Conservation (phyloP, 2,329 filamentous ascomycete species). For the Hypomyces perniciosus region DNA sequence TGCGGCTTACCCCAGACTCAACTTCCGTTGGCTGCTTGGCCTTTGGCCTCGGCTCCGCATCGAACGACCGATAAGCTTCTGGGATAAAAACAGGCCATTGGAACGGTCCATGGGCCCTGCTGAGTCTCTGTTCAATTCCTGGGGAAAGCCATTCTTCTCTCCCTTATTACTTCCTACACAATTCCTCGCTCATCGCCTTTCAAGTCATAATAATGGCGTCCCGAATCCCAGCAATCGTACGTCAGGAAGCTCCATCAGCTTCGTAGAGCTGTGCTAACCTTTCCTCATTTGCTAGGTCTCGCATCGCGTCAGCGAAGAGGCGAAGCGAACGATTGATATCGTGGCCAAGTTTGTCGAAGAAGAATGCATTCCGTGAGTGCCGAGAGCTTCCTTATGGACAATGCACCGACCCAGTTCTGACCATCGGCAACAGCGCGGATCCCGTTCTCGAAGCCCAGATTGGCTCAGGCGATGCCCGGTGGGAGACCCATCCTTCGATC, state of each 20-base stretch:
- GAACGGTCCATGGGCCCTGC: neutral
- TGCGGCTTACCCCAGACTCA: constrained; percentile 13
- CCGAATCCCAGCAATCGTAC: constrained; percentile 29
- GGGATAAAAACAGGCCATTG: constrained; percentile 8
- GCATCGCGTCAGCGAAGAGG: constrained; percentile 70
- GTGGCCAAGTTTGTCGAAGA: constrained; percentile 97
- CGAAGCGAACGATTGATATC: constrained; percentile 76
- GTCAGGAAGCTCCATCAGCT: constrained; percentile 4
- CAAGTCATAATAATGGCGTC: constrained; percentile 23
- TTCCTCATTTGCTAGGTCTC: constrained; percentile 32
- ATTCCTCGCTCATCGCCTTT: neutral
- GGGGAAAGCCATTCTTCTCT: neutral
- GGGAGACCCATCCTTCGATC: constrained; percentile 71
- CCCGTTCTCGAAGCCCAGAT: constrained; percentile 73
- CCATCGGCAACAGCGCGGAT: constrained; percentile 54
- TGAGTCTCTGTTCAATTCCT: too few relatives aligned
- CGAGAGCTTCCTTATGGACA: neutral
- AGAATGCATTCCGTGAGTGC: constrained; percentile 74
- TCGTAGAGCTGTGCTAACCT: neutral
- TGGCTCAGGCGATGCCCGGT: constrained; percentile 69
- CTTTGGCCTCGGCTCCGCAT: constrained; percentile 9
- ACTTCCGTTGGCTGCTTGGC: constrained; percentile 1
- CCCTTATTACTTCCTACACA: neutral
- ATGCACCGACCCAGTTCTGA: constrained; percentile 7
- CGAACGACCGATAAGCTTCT: neutral